Base-by-base conservation (phyloP, 2,329 filamentous ascomycete species). In the Simplicillium sp. region DNA sequence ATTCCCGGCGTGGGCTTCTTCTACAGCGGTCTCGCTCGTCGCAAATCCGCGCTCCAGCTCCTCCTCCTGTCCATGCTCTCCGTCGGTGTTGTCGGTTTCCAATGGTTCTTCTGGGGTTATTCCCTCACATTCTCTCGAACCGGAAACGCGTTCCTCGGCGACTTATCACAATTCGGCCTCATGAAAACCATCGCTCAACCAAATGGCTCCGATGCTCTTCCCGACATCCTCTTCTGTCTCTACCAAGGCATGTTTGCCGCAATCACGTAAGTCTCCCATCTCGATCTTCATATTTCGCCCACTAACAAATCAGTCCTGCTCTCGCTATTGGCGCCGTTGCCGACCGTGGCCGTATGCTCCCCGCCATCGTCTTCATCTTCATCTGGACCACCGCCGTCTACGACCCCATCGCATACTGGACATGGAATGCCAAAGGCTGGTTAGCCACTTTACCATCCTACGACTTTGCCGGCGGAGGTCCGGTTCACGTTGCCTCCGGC, bases 101-200 rank as follows among this genome's bases (percentile, higher is more conserved):
- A 94, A 58, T 95, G 88, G 87, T 94, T 94, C 70, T 90, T 94
- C 70, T 94, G 87, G 87, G 87, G 87, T 37, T 94, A 90, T 62
- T 90, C 84, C 11, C 68, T 94, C 39, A 75, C 86, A 47, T 94
- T 94, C 63, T 88, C 85, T 7, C 85, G 88, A 61, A 77, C 77
- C 16, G 85, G 85, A 43, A 84, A 82, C 50, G 71, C 71, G 48
- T 94, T 80, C 67, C 82, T 94, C 45, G 87, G 87, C 36, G 76
- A 88, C 49, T 71, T 94, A 37, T 70, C 76, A 50, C 89, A 94
- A 71, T 82, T 94, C 53, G 88, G 86, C 29, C 75, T 94, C 52
- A 84, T 74, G 64, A 75, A 86, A 58, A 85, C 88, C 8, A 69
- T 94, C 17, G 88, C 67, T 32, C 73, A 80, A 48, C 86, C 87